Base-by-base conservation (phyloP, 257 asterid species). In the Solanum bulbocastanum region DNA sequence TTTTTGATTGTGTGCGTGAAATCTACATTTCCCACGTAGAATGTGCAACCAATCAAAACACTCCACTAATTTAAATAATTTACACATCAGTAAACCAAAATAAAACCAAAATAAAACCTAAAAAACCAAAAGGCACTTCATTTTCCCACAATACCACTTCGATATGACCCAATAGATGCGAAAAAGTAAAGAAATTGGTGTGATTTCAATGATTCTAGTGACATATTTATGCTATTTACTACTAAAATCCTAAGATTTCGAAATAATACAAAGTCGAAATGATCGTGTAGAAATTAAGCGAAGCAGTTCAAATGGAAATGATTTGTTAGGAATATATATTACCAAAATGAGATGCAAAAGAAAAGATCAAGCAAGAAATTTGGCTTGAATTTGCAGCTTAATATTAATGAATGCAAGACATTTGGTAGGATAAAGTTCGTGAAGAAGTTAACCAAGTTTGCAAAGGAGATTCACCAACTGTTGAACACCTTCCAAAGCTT, bases 351-450 rank as follows among this genome's bases (percentile, higher is more conserved):
- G 88, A 95, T 94, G 98, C 95, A 95, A 85, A 92, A 94, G 91
- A 91, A 91, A 85, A 86, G 91, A n/a, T 37, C 16, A 2, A 88
- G 85, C 44, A 87, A 88, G 20, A 93, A 94, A 8, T 93, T 93
- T 86, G 89, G 95, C 90, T 52, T 96, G 73, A 93, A 93, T 74
- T n/a, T 97, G 14, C 98, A 96, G 90, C 44, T 97, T 1, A 97
- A 96, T 4, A 95, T 94, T 98, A 98, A 96, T 69, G 99, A 97
- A 86, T 94, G 97, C 93, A 97, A 97, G 78, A 97, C 99, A 0
- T 96, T 3, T 97, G 99, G 99, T 98, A 97, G 86, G 94, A 93
- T 0, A 92, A 89, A 79, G 94, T 97, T 35, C 89, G 99, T 6
- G 94, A 89, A 3, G 95, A 97, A 88, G 89, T 95, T 2, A 91